These are phyloP conservation scores for Echinosophora koreensis DNA, from an alignment of 306 rosid genomes.

Conservation along the genomic window DNA sequence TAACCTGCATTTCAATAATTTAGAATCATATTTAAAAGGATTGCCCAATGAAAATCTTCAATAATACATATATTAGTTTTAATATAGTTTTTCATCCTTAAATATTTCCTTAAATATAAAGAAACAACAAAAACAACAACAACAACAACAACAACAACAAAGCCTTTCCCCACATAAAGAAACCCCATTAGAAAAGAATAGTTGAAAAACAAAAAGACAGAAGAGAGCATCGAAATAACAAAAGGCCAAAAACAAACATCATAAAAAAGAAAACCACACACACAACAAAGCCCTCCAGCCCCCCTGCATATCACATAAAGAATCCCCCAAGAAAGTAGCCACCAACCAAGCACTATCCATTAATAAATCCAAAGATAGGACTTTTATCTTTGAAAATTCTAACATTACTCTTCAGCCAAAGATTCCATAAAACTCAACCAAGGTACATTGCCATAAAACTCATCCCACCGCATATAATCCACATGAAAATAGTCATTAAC, in stretches of 20 bases:
- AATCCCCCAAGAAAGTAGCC: slow-evolving; percentile 26
- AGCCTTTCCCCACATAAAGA: neutral
- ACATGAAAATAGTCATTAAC: neutral
- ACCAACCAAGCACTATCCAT: neutral
- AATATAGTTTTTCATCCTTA: slow-evolving; percentile 10
- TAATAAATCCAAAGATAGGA: neutral
- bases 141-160: too few relatives aligned
- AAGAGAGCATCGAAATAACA: neutral
- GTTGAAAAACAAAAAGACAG: slow-evolving; percentile 26
- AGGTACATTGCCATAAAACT: slow-evolving; percentile 6
- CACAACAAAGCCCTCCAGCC: slow-evolving; percentile 11
- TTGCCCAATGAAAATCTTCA: neutral
- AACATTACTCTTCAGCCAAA: slow-evolving; percentile 11
- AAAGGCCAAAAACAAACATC: slow-evolving; percentile 1
- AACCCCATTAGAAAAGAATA: slow-evolving; percentile 16
- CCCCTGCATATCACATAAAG: slow-evolving; percentile 1
- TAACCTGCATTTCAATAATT: slow-evolving; percentile 67
- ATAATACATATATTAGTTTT: neutral
- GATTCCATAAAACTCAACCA: slow-evolving; percentile 1
- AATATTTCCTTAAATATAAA: slow-evolving; percentile 21
- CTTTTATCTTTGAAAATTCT: neutral
- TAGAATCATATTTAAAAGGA: slow-evolving; percentile 19
- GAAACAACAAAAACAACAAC: too few relatives aligned
- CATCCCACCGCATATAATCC: neutral
- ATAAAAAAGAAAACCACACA: neutral